phyloP scores from a whole-genome alignment of 2,329 filamentous ascomycete species.

The Aspergillus oerlinghausenensis region DNA sequence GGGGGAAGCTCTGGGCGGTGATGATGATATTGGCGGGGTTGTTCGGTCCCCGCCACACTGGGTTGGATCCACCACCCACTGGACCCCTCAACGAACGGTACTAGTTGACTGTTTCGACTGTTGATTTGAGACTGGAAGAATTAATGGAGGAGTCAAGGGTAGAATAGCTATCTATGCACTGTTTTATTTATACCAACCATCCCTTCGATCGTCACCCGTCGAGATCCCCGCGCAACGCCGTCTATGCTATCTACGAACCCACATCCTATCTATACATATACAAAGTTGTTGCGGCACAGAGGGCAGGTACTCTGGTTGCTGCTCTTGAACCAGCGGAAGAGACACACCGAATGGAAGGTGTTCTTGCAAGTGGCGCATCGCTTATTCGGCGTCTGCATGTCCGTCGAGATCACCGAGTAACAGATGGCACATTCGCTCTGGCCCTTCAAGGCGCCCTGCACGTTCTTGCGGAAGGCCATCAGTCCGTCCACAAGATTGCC shows the following conservation, averaged over 20 bases:
- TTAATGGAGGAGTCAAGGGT: not conserved
- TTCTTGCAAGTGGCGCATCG: conserved; percentile 89
- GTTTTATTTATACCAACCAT: not conserved
- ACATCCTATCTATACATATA: conserved; percentile 43
- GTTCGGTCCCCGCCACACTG: not conserved
- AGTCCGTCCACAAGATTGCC: conserved; percentile 85
- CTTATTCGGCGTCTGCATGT: conserved; percentile 89
- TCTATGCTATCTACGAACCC: conserved; percentile 10
- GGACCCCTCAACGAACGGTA: not conserved
- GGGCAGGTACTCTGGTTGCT: conserved; percentile 91
- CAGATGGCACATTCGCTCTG: conserved; percentile 96
- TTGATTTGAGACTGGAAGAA: not conserved
- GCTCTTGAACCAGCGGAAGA: conserved; percentile 96
- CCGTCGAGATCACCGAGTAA: conserved; percentile 86
- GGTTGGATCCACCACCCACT: not conserved
- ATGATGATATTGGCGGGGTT: conserved; percentile 13
- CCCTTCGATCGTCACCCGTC: not conserved
- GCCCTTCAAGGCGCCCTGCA: conserved; percentile 81
- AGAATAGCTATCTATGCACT: not conserved
- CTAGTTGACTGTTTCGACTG: not conserved
- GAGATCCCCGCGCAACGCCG: not conserved
- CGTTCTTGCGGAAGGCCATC: conserved; percentile 77
- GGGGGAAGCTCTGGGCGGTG: conserved; percentile 14
- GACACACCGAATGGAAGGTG: conserved; percentile 79
- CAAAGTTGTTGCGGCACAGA: conserved; percentile 84